Conservation (phyloP, 139 green algal species). For the Chlorella vulgaris region DNA sequence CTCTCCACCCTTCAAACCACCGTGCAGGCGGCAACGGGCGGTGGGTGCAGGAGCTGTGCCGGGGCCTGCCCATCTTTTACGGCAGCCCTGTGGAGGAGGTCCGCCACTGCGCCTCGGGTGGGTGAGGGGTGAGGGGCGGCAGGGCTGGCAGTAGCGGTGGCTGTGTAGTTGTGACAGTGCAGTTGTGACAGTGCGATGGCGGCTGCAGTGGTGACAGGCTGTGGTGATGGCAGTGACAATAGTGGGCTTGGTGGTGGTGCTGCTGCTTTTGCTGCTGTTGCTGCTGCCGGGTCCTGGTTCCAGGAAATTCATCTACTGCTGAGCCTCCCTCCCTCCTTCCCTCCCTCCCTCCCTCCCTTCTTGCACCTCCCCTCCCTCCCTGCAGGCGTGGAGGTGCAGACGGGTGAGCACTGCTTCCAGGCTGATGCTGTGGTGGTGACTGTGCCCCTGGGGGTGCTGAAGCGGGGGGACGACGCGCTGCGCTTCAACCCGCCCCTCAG, state of each 20-base stretch:
- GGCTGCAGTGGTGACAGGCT: no score
- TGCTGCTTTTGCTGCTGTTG: no score
- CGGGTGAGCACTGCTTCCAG: slow-evolving; percentile 38
- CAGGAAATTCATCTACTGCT: no score
- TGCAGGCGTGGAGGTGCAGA: slow-evolving; percentile 66
- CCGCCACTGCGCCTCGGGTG: slow-evolving; percentile 45
- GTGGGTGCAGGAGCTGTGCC: slow-evolving; percentile 76
- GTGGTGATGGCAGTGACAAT: no score
- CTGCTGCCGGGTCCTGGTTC: no score
- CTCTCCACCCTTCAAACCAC: no score
- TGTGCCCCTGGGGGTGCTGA: slow-evolving; percentile 91
- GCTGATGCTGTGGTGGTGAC: slow-evolving; percentile 86
- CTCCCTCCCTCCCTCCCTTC: not conserved
- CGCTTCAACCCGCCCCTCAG: slow-evolving; percentile 87
- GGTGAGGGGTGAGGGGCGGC: not conserved
- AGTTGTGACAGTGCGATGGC: not conserved
- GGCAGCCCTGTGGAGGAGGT: slow-evolving; percentile 60
- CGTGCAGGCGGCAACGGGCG: slow-evolving; percentile 82
- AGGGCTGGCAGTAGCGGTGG: no score
- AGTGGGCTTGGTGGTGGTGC: no score
- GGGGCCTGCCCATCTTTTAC: slow-evolving; percentile 85
- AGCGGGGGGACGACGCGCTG: slow-evolving; percentile 50
- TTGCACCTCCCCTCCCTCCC: no score
- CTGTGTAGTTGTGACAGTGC: not conserved
- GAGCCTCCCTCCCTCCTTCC: no score